Evolutionary conservation across 805 yeast species (phyloP), one percentile per base, ranked within the genome.

Genomic region (Saccharomyces mikatae): DNA sequence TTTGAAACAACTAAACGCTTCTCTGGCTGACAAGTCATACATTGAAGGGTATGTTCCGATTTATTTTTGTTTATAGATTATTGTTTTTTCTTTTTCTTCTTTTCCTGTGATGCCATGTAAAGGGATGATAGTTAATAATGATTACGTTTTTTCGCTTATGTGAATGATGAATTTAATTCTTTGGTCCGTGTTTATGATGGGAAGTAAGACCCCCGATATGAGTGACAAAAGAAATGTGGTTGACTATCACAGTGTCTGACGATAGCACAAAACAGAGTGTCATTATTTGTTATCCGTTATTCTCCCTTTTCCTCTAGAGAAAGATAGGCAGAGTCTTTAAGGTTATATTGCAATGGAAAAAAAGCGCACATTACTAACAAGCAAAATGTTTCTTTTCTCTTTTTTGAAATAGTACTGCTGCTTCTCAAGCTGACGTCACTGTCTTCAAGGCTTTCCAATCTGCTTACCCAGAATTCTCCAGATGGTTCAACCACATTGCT

Each of bases 401-500:
- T 26, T 22, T 28, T 41, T 30, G 44, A 48, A 50, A 58, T 61
- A 89, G 96, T 77, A 77, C 90, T 66, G 74, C 89, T 69, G 95
- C 96, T 64, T 79, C 97, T 69, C 96, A 89, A 80, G 96, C 97
- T 73, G 98, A 92, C 74, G 98, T 87, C 62, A 75, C 91, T 68
- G 89, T 82, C 70, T 92, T 84, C 92, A 83, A 89, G 82, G 90
- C 97, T 77, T 92, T 84, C 87, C 90, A 90, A 81, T 72, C 80
- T 70, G 77, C 86, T 76, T 92, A 77, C 88, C 97, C 97, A 76
- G 85, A 87, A 76, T 90, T 90, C 73, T 78, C 96, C 73, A 91
- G 98, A 83, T 94, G 97, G 97, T 89, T 87, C 83, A 89, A 89
- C 86, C 97, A 92, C 87, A 87, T 92, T 73, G 94, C 96, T 75